These are phyloP conservation scores for Postia placenta DNA, from an alignment of 768 basidiomycete genomes.

Conservation along the genomic window DNA sequence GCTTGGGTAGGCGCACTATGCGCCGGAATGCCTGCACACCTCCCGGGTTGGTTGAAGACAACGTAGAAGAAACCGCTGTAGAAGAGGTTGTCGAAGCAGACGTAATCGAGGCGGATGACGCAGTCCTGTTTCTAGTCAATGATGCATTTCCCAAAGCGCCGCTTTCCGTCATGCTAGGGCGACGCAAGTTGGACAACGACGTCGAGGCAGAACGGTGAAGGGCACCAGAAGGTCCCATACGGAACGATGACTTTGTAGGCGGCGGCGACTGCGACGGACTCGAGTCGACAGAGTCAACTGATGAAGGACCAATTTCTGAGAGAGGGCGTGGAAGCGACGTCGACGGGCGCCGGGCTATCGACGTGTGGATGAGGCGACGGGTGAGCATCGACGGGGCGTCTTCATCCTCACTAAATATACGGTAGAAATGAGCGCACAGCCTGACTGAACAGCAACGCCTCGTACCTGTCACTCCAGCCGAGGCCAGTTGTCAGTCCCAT, in stretches of 20 bases:
- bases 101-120: background rate
- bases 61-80: background rate
- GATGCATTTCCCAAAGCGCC: background rate
- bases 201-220: constrained; percentile 10
- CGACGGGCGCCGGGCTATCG: constrained; percentile 21
- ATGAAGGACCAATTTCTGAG: constrained; percentile 7
- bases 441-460: background rate
- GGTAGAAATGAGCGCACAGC: background rate
- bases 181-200: constrained; percentile 6
- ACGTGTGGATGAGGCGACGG: constrained; percentile 27
- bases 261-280: background rate
- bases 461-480: constrained; percentile 36
- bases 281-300: constrained; percentile 3
- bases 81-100: background rate
- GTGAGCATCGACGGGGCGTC: constrained; percentile 35
- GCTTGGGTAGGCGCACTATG: background rate
- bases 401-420: constrained; percentile 30
- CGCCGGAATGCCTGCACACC: background rate
- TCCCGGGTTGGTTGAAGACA: background rate
- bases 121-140: background rate
- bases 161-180: constrained; percentile 6
- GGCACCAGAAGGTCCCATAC: constrained; percentile 1
- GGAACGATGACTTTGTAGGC: background rate
- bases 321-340: constrained; percentile 5
- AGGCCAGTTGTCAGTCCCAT: constrained; percentile 36